Evolutionary conservation across 2,329 filamentous ascomycete species (phyloP), one percentile per base, ranked within the genome.

Genomic region (Dothideomycetes sp.): DNA sequence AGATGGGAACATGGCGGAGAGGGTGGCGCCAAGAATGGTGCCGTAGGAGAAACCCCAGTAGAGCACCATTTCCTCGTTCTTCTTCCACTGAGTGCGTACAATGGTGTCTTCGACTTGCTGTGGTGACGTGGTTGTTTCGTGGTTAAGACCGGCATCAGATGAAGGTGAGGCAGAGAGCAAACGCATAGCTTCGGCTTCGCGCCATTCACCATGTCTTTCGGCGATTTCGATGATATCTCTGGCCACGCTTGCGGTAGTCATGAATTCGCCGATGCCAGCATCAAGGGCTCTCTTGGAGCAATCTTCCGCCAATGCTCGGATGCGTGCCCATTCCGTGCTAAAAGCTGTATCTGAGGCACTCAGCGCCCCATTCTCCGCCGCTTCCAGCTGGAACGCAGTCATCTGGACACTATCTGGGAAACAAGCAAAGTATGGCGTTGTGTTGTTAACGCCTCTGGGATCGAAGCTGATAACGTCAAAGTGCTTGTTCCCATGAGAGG

Each of bases 161-260:
- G 18, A 31, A 31, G 27, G 12, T 31, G 22, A 22, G 17, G 39
- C n/a, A 27, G 29, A 32, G 10, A 19, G 4, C 7, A 40, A 30
- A 5, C 10, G 36, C 7, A n/a, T 15, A 9, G 45, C 61, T 40
- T 64, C 49, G 16, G 50, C n/a, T 33, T 55, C 47, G 12, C 52
- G 47, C 52, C 52, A 55, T 19, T 44, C 44, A 22, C 52, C 63
- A 40, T 66, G 62, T 18, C 55, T 57, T 44, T 70, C 66, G 9
- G 63, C 53, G 24, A 70, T 61, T 31, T 64, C 61, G 4, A 70
- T 48, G 58, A 71, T 68, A 41, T 71, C 68, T 34, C 61, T 54
- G 3, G 63, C 66, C 3, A 68, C 64, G 14, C 59, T 60, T 2
- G 65, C 62, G 0, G 67, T 70, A 11, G 59, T 60, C 44, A 66